These are phyloP conservation scores for Pseudonitzschia delicatissima DNA, from an alignment of 108 stramenopile species.

Conservation along the genomic window DNA sequence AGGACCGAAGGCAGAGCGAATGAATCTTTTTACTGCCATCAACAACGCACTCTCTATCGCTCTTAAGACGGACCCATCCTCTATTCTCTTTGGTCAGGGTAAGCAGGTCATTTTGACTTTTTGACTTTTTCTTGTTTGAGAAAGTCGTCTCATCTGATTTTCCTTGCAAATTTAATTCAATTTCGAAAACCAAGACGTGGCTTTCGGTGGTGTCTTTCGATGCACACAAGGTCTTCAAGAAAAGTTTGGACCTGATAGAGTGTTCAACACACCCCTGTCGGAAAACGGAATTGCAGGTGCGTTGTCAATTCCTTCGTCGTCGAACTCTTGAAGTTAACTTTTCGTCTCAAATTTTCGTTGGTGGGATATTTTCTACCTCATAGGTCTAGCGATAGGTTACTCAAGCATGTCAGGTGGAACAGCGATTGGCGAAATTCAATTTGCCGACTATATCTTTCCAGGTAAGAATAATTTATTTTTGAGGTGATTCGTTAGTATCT, in stretches of 20 bases:
- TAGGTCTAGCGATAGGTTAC: slow-evolving; percentile 93
- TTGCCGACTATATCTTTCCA: slow-evolving; percentile 83
- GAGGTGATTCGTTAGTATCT: neutral
- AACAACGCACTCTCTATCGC: slow-evolving; percentile 73
- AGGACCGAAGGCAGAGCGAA: slow-evolving; percentile 20
- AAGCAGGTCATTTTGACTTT: neutral
- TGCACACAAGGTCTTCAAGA: slow-evolving; percentile 68
- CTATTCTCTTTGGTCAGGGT: slow-evolving; percentile 90
- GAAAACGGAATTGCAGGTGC: slow-evolving; percentile 88
- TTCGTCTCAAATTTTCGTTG: neutral
- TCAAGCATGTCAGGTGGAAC: slow-evolving; percentile 90
- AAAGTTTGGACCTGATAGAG: slow-evolving; percentile 85
- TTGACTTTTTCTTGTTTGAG: slow-evolving; percentile 2
- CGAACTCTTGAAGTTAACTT: too few relatives aligned
- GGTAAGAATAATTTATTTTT: neutral
- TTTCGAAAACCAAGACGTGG: slow-evolving; percentile 67
- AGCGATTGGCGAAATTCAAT: slow-evolving; percentile 97
- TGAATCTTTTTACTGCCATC: slow-evolving; percentile 82
- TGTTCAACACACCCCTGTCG: slow-evolving; percentile 93
- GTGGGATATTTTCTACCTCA: neutral
- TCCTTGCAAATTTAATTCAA: too few relatives aligned
- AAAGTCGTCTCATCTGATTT: too few relatives aligned
- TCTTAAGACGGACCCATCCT: slow-evolving; percentile 62
- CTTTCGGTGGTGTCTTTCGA: slow-evolving; percentile 98
- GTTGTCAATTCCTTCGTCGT: neutral